Evolutionary conservation across 2,329 filamentous ascomycete genomes (phyloP), one percentile per base, ranked within the genome.

Genomic region (Ambrosiella cleistominuta): DNA sequence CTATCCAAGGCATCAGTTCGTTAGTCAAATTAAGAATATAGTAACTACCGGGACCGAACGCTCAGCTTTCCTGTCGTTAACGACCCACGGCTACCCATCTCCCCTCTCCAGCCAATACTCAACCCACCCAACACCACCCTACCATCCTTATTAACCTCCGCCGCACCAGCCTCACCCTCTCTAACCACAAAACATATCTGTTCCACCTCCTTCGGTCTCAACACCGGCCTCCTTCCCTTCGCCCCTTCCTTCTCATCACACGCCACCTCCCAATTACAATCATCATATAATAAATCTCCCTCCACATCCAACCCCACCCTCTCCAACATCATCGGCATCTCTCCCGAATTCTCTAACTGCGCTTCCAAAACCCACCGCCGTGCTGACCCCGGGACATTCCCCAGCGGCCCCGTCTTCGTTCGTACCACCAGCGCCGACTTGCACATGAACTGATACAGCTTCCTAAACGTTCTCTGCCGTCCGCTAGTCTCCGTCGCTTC

Each of bases 391-490:
- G 15, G 60, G 58, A 37, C 52, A 13, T 49, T 56, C 13, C 75
- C 66, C 58, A 88, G 66, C 56, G 82, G 76, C 2, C 86, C 86
- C 2, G 88, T 80, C 69, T 97, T 98, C 0, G 91, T 96, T 62
- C 91, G 77, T 60, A 98, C 91, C 62, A 90, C 88, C 63, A 98
- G 74, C 61, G 89, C 86, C 44, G 88, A 82, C 72, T 95, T 91
- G 67, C 90, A 93, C 58, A 94, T 83, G 67, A 98, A 98, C 69
- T 97, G 93, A 69, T 97, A 98, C 61, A 98, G 73, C 72, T 97
- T 97, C 63, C 91, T 77, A 67, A 97, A 97, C 8, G 88, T 95
- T 61, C 93, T 76, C 42, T 86, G 84, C 54, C 88, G 79, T 2
- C 81, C 81, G 62, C 77, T 79, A 15, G 78, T 81, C 64, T 85